These are phyloP conservation scores for Ochetophila trinervis DNA, from an alignment of 306 rosid genomes.

Conservation along the genomic window DNA sequence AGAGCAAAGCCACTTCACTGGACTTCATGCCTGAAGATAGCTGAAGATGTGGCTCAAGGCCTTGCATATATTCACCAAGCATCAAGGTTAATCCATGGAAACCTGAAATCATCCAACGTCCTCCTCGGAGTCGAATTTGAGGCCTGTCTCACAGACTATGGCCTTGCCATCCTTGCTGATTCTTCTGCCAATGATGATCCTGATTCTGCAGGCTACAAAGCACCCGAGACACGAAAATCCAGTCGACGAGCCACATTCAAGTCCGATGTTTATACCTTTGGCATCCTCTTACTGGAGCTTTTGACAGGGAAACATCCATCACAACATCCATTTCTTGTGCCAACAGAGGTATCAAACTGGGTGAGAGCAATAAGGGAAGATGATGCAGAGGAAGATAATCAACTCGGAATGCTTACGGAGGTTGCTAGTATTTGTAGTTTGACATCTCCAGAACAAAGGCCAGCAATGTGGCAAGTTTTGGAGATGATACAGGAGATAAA, in stretches of 20 bases:
- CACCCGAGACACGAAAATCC: constrained; percentile 70
- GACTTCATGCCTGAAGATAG: constrained; percentile 96
- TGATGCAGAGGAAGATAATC: constrained; percentile 58
- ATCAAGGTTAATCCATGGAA: constrained; percentile 69
- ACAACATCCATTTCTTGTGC: constrained; percentile 72
- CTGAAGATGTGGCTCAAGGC: constrained; percentile 93
- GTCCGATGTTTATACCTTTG: constrained; percentile 76
- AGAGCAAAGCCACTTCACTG: constrained; percentile 95
- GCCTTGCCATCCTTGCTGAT: constrained; percentile 55
- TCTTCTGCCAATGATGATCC: constrained; percentile 50
- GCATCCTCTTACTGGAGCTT: constrained; percentile 80
- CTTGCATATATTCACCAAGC: constrained; percentile 78
- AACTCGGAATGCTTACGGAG: constrained; percentile 82
- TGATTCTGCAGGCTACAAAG: constrained; percentile 57
- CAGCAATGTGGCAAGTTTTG: constrained; percentile 88
- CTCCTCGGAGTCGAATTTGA: constrained; percentile 86
- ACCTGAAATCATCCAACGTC: constrained; percentile 78
- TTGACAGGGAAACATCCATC: constrained; percentile 86
- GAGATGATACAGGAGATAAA: constrained; percentile 88
- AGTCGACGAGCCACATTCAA: constrained; percentile 46
- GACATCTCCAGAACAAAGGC: constrained; percentile 92
- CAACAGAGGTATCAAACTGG: constrained; percentile 71
- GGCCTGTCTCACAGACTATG: constrained; percentile 79
- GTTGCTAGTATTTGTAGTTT: constrained; percentile 80
- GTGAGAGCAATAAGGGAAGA: constrained; percentile 78